Base-by-base conservation (phyloP, 2,329 filamentous ascomycete genomes). In the Alternaria triticimaculans region DNA sequence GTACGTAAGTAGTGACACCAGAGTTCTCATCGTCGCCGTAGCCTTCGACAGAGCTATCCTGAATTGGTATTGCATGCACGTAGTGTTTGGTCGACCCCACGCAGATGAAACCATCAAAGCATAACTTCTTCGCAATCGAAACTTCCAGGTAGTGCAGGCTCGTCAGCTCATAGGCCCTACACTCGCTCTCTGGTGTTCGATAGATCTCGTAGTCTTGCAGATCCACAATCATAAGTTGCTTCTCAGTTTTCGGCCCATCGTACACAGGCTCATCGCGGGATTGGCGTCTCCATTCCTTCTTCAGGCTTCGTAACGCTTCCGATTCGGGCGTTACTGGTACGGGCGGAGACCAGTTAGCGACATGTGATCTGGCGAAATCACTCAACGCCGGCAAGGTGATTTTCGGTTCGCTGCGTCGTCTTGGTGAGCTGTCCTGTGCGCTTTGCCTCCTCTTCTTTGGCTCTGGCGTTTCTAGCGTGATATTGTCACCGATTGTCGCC, bases 1-100 rank as follows among this genome's bases (percentile, higher is more conserved):
- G 85, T 3, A 95, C 84, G 86, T 90, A 94, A 1, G 94, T 83
- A 15, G 86, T 80, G 9, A 89, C 84, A 0, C 72, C 73, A 0
- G 85, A 84, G 21, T 84, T 76, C 7, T 82, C 71, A 0, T 82
- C 73, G 2, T 84, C 74, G 0, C 87, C 87, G 72, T 94, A 93
- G 26, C 89, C 88, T 2, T 88, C 90, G 11, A 96, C 85, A 0
- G 90, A 89, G 2, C 91, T 79, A 1, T 85, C 81, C 0, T 79
- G 72, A 50, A 95, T 91, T 0, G 83, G 80, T 0, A 92, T 81
- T 0, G 75, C 79, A 49, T 86, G 78, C 0, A 95, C 83, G 60
- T 86, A 92, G 44, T 81, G 80, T 8, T 65, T 63, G 41, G 68
- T 4, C 57, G 75, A 20, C 30, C 84, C 85, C 4, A 82, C 60